Conservation (phyloP, 768 basidiomycete species). For the Pisolithus sp. region DNA sequence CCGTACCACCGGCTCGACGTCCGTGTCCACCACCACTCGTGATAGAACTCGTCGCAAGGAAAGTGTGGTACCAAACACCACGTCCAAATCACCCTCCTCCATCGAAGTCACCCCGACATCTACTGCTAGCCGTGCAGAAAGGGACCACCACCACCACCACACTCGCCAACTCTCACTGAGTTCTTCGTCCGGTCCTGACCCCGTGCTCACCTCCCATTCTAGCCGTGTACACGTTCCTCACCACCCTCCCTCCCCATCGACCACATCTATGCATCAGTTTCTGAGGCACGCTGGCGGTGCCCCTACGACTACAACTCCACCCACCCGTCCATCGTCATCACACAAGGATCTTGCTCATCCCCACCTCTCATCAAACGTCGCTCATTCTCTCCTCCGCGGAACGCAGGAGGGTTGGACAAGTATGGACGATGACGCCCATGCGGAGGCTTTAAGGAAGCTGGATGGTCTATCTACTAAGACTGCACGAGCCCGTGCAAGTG, state of each 20-base stretch:
- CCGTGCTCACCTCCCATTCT: slow-evolving; percentile 37
- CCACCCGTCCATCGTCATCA: slow-evolving; percentile 29
- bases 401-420: slow-evolving; percentile 89
- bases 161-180: slow-evolving; percentile 62
- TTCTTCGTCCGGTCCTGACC: slow-evolving; percentile 51
- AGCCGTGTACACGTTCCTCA: slow-evolving; percentile 71
- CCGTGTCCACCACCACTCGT: slow-evolving; percentile 32
- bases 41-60: slow-evolving; percentile 48
- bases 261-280: slow-evolving; percentile 84
- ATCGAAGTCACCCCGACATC: slow-evolving; percentile 20
- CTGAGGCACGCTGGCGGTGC: slow-evolving; percentile 48
- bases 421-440: slow-evolving; percentile 82
- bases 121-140: slow-evolving; percentile 17
- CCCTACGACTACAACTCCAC: slow-evolving; percentile 32
- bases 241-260: slow-evolving; percentile 84
- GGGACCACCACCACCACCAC: slow-evolving; percentile 41
- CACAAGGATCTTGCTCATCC: slow-evolving; percentile 37
- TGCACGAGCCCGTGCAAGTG: slow-evolving; percentile 70
- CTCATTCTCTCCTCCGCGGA: slow-evolving; percentile 78
- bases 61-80: slow-evolving; percentile 35
- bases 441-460: slow-evolving; percentile 85
- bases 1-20: slow-evolving; percentile 59
- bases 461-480: slow-evolving; percentile 81
- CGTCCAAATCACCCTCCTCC: slow-evolving; percentile 25
- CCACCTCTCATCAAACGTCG: slow-evolving; percentile 58